Base-by-base conservation (phyloP, 176 grass and related monocot genomes). In the Musa schizocarpa region DNA sequence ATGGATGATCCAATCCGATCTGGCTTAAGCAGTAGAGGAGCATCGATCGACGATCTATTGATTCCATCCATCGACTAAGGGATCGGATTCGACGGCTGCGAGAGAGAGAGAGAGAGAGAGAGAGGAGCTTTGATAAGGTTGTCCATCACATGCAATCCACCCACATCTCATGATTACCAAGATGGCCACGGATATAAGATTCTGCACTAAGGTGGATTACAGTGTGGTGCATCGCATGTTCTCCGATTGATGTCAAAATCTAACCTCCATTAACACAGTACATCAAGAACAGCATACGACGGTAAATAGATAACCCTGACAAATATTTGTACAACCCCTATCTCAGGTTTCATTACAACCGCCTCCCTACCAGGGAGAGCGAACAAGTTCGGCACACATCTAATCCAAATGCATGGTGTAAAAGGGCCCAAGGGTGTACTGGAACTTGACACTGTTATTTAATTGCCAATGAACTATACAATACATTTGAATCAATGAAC, bases 1-100 rank as follows among this genome's bases (percentile, higher is more conserved):
- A 68, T 81, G 57, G 25, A 82, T 59, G 29, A 69, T 69, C 67
- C 13, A 3, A 69, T 69, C 27, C 16, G 24, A 48, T 13, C 17
- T 43, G 34, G 34, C 34, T 43, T 43, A 43, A 43, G 4, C 34
- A 6, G 34, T 5, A 43, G 34, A 43, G 34, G 5, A 4, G 34
- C 4, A 43, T 43, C 34, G 34, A 43, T 43, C 34, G 34, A 43
- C 34, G 3, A 5, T 43, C 34, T 43, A 43, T 43, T 6, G 34
- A 43, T 43, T 43, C 34, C 3, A 43, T 43, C 34, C 34, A 43
- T 22, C 22, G 22, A 29, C 29, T 3, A 29, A 3, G 29, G 29
- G 29, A 29, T 29, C 2, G 29, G 29, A 29, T 29, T 29, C 29
- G 29, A 29, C 2, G 29, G 29, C 3, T 29, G 29, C 29, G 29